These are phyloP conservation scores for Rhytidiadelphus loreus DNA, from an alignment of 225 moss, liverwort and hornwort species.

Conservation along the genomic window DNA sequence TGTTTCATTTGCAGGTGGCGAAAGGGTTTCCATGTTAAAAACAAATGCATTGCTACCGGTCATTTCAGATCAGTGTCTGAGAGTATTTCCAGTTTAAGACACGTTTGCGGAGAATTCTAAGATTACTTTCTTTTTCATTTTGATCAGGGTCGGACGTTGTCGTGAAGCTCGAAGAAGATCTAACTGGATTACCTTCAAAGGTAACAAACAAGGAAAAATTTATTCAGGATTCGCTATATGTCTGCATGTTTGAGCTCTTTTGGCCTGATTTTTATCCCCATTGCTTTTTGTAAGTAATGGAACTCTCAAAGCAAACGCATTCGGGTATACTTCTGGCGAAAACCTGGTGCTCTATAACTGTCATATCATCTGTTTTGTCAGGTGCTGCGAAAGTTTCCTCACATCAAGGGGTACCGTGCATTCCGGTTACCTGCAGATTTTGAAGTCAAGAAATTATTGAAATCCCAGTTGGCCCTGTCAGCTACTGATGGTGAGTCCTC, in stretches of 20 bases:
- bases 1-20: neutral
- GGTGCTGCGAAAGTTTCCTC: slow-evolving; percentile 73
- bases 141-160: slow-evolving; percentile 43
- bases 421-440: slow-evolving; percentile 44
- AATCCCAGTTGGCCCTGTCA: slow-evolving; percentile 71
- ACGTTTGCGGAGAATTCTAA: neutral
- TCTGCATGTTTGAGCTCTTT: neutral
- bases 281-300: neutral
- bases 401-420: slow-evolving; percentile 55
- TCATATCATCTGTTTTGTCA: slow-evolving; percentile 11
- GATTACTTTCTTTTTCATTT: neutral
- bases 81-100: neutral
- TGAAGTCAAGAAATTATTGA: slow-evolving; percentile 53
- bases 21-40: neutral
- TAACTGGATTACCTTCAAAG: slow-evolving; percentile 37
- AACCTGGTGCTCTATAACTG: neutral
- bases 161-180: slow-evolving; percentile 58
- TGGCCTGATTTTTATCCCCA: neutral
- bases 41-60: neutral
- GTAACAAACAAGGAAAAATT: neutral
- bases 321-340: neutral
- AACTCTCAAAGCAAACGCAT: neutral
- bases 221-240: neutral
- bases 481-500: slow-evolving; percentile 38
- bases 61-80: neutral